phyloP scores from a whole-genome alignment of 192 early-diverging fungal genomes.

The Dispira simplex region DNA sequence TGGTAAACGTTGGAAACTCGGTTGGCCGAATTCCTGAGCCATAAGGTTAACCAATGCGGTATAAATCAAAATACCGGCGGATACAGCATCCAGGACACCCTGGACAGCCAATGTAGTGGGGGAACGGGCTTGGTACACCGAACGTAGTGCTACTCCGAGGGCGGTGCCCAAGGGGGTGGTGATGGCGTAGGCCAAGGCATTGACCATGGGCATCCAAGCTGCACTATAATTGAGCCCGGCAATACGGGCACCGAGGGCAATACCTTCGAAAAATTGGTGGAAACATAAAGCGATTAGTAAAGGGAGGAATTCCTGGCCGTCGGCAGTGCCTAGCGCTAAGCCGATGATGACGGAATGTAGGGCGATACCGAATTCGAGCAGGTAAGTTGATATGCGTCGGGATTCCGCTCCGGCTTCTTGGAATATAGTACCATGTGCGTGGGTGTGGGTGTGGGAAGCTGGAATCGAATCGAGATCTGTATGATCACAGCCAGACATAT shows the following conservation, averaged over 20 bases:
- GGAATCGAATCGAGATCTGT: background rate
- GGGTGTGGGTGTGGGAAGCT: slow-evolving; percentile 7
- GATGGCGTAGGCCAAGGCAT: slow-evolving; percentile 40
- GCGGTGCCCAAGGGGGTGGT: slow-evolving; percentile 71
- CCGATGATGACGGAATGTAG: slow-evolving; percentile 71
- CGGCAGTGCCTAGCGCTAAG: slow-evolving; percentile 42
- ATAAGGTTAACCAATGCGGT: slow-evolving; percentile 60
- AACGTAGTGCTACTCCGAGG: slow-evolving; percentile 56
- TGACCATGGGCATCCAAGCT: slow-evolving; percentile 23
- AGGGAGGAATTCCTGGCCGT: slow-evolving; percentile 31
- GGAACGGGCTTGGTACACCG: slow-evolving; percentile 37
- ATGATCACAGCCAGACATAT: background rate
- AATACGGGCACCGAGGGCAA: slow-evolving; percentile 58
- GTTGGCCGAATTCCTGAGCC: slow-evolving; percentile 43
- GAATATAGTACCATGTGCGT: slow-evolving; percentile 13
- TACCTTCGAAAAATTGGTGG: slow-evolving; percentile 64
- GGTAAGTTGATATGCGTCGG: slow-evolving; percentile 37
- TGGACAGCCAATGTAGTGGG: slow-evolving; percentile 37
- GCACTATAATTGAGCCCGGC: slow-evolving; percentile 21
- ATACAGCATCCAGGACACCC: slow-evolving; percentile 64
- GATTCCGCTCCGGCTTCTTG: slow-evolving; percentile 15
- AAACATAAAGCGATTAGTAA: slow-evolving; percentile 50
- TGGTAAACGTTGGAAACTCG: slow-evolving; percentile 25
- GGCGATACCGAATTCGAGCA: slow-evolving; percentile 60
- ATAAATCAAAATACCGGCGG: slow-evolving; percentile 76